Conservation (phyloP, 768 basidiomycete species). For the Termitomyces sp. region DNA sequence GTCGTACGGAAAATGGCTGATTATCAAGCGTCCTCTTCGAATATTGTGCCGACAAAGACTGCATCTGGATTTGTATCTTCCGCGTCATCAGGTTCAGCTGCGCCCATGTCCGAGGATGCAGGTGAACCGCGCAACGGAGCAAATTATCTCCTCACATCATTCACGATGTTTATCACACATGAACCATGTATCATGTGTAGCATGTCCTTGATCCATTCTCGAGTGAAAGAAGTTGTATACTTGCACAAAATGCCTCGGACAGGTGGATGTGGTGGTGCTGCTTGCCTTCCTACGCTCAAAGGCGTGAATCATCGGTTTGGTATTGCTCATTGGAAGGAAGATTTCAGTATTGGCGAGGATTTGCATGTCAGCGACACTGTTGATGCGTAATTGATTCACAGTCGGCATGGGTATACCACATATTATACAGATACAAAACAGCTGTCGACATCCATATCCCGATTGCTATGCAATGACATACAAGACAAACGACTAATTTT, state of each 20-base stretch:
- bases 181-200: conserved; percentile 98
- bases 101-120: background rate
- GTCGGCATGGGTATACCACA: background rate
- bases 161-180: conserved; percentile 85
- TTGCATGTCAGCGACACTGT: conserved; percentile 25
- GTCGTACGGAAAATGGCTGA: conserved; percentile 64
- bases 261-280: conserved; percentile 79
- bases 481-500: background rate
- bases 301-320: conserved; percentile 88
- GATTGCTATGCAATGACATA: background rate
- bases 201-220: conserved; percentile 92
- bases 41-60: background rate
- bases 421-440: no score
- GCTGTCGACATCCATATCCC: background rate
- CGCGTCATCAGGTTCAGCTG: background rate
- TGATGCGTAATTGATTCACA: conserved; percentile 27
- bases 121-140: conserved; percentile 48
- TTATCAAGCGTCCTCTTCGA: conserved; percentile 27
- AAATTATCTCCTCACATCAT: conserved; percentile 84
- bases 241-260: conserved; percentile 68
- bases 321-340: conserved; percentile 59
- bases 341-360: background rate
- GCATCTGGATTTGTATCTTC: background rate
- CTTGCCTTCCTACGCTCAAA: conserved; percentile 72
- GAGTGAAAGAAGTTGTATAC: conserved; percentile 84